Base-by-base conservation (phyloP, 2,329 filamentous ascomycete genomes). In the Thelonectria rubi region DNA sequence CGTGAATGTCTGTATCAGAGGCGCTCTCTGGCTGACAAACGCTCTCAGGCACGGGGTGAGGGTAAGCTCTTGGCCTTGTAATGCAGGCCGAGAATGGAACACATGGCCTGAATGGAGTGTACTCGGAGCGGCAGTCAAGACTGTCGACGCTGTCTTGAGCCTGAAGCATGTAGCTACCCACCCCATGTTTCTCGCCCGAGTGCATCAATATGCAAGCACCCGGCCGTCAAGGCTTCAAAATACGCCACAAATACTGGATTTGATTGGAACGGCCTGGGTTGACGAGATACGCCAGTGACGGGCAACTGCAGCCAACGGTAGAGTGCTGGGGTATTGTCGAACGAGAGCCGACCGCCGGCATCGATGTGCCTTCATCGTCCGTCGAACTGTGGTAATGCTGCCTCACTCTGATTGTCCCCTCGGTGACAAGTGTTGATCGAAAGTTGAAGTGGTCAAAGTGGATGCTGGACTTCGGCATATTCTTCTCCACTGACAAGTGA, bases 131-230 rank as follows among this genome's bases (percentile, higher is more conserved):
- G 43, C 46, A 43, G 52, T 42, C 46, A 52, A 50, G 42, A 20
- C 55, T 43, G 62, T 64, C 56, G 63, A 65, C 62, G 64, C 62
- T 64, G 57, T 55, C 54, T 66, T 67, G 63, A 71, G 66, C 64
- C 65, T 67, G 60, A 62, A 43, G 42, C 60, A 48, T 52, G 58
- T 56, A 57, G 55, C 54, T 58, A 62, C 63, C 63, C 57, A 63
- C 46, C 57, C 56, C 47, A 26, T 61, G 55, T 47, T 48, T 55
- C 60, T 60, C 60, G 64, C 57, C 59, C 66, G 62, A 66, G 63
- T 78, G 79, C 78, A 78, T 77, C 72, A 77, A 70, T 70, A 79
- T 84, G 81, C 81, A 82, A 72, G 73, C 76, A 82, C 72, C 81
- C 81, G 81, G 73, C 75, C 74, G 73, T 76, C 75, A 79, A 77